Evolutionary conservation across 306 rosid species (phyloP).

Genomic region (Geum urbanum): DNA sequence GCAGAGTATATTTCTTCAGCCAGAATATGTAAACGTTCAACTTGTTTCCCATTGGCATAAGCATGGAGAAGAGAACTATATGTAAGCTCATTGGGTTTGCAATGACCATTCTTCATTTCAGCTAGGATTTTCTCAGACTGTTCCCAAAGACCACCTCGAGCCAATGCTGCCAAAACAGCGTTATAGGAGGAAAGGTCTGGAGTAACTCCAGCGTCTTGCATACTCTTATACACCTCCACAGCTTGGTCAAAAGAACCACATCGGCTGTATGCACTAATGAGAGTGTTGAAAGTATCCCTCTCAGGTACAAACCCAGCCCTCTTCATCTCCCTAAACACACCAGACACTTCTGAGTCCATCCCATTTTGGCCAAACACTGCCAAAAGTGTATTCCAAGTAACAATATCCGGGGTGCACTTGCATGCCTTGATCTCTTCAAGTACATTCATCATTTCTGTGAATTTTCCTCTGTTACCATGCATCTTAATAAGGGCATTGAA

Average conservation of each 20-base stretch:
- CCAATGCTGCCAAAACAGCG: constrained; percentile 87
- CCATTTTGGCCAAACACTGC: constrained; percentile 90
- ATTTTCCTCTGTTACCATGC: constrained; percentile 86
- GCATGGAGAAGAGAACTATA: constrained; percentile 87
- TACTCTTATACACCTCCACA: constrained; percentile 65
- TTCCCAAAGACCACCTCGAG: constrained; percentile 90
- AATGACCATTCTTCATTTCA: constrained; percentile 69
- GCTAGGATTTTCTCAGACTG: constrained; percentile 77
- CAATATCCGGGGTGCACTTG: constrained; percentile 72
- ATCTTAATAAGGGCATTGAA: constrained; percentile 87
- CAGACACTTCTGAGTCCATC: constrained; percentile 77
- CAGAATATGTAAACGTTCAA: constrained; percentile 54
- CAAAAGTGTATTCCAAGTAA: constrained; percentile 90
- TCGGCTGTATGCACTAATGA: constrained; percentile 84
- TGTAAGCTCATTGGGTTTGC: constrained; percentile 79
- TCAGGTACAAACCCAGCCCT: constrained; percentile 94
- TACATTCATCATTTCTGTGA: constrained; percentile 80
- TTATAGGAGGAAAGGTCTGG: constrained; percentile 87
- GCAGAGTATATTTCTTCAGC: constrained; percentile 77
- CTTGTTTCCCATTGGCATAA: constrained; percentile 83
- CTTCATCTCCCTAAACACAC: constrained; percentile 84
- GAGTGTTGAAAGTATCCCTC: constrained; percentile 82
- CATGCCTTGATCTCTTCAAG: constrained; percentile 64
- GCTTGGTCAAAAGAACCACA: constrained; percentile 88
- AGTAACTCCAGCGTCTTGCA: constrained; percentile 81